phyloP scores from a whole-genome alignment of 352 stramenopile species.

The Plasmopara viticola region DNA sequence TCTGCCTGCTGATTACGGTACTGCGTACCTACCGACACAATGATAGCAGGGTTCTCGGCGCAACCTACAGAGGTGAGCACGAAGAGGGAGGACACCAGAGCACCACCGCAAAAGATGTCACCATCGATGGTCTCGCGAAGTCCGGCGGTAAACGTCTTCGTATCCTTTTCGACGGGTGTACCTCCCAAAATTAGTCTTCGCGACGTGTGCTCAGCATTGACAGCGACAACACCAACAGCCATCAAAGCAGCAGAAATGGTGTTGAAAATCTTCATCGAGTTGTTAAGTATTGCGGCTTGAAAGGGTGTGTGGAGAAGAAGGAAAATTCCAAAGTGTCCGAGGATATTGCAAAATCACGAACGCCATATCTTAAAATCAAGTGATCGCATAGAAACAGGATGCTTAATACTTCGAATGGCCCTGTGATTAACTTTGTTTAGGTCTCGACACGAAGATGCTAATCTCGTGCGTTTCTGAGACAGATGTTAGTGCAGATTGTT shows the following conservation, averaged over 20 bases:
- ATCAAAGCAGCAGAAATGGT: neutral
- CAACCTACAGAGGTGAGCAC: neutral
- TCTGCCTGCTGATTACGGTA: conserved; percentile 14
- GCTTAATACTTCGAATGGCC: too few species aligned
- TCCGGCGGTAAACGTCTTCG: conserved; percentile 27
- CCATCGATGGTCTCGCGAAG: conserved; percentile 11
- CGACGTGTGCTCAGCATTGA: neutral
- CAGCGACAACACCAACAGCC: neutral
- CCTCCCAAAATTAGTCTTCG: neutral
- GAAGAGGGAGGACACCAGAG: conserved; percentile 1
- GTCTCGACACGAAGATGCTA: too few species aligned
- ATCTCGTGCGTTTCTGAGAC: too few species aligned
- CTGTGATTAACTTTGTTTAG: too few species aligned
- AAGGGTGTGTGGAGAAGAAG: neutral
- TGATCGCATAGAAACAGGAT: too few species aligned
- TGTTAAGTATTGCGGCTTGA: neutral
- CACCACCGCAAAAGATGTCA: conserved; percentile 13
- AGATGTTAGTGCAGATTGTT: too few species aligned
- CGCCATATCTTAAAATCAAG: too few species aligned
- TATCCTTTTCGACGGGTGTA: conserved; percentile 1
- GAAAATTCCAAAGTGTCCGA: neutral
- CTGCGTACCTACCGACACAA: conserved; percentile 2
- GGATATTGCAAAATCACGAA: too few species aligned
- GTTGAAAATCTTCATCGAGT: neutral
- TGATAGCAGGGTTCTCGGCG: neutral